phyloP scores from a whole-genome alignment of 495 filamentous ascomycete species.

The Letharia columbiana region DNA sequence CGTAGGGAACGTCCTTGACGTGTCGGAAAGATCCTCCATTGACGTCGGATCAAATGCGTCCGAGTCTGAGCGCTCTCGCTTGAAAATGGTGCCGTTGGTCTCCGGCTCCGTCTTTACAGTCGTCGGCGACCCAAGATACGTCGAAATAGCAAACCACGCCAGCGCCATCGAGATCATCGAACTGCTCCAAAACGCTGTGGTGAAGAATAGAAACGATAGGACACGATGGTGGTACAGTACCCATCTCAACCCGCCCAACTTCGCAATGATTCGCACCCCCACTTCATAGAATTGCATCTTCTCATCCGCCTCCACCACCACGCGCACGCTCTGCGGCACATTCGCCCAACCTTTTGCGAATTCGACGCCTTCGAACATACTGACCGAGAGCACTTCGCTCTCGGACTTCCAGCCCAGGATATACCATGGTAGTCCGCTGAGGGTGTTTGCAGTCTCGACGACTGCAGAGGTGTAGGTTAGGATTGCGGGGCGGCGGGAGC shows the following conservation, averaged over 20 bases:
- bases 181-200: conserved; percentile 60
- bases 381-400: conserved; percentile 51
- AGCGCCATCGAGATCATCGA: conserved; percentile 55
- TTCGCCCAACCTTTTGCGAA: conserved; percentile 51
- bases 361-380: conserved; percentile 61
- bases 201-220: conserved; percentile 57
- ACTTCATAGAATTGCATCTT: conserved; percentile 68
- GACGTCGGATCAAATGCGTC: conserved; percentile 24
- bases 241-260: conserved; percentile 69
- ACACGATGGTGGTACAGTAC: conserved; percentile 76
- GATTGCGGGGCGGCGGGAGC: conserved; percentile 53
- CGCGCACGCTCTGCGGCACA: conserved; percentile 46
- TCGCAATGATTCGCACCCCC: conserved; percentile 57
- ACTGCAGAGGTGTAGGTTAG: conserved; percentile 57
- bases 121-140: conserved; percentile 26
- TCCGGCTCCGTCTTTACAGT: conserved; percentile 18
- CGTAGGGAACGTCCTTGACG: conserved; percentile 49
- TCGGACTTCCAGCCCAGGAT: conserved; percentile 48
- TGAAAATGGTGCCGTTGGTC: conserved; percentile 17
- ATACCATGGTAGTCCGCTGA: conserved; percentile 51
- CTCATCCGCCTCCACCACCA: conserved; percentile 60
- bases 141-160: conserved; percentile 47
- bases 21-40: conserved; percentile 36
- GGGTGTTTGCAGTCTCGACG: conserved; percentile 41
- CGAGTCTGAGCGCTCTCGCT: conserved; percentile 30